Evolutionary conservation across 2,329 filamentous ascomycete genomes (phyloP).

Genomic region (Ophiostoma sp.): DNA sequence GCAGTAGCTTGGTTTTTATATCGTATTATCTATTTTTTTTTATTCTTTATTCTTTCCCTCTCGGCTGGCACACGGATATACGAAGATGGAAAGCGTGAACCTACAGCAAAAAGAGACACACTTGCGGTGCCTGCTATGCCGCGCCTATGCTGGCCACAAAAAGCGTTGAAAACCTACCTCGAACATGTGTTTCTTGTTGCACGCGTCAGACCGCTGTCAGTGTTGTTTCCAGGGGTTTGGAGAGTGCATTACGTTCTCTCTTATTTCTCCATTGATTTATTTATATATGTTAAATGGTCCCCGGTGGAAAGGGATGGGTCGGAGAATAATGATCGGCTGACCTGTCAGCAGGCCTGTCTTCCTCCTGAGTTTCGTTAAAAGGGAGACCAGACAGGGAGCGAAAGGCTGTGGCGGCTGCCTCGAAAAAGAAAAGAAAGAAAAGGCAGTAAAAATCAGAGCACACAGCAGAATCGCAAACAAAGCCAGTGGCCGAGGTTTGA

Average conservation of each 20-base stretch:
- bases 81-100: not conserved
- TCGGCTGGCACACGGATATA: constrained; percentile 1
- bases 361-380: not conserved
- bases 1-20: constrained; percentile 6
- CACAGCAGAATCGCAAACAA: not conserved
- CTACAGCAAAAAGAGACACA: not conserved
- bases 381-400: not conserved
- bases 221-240: not conserved
- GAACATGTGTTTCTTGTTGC: not conserved
- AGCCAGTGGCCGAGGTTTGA: constrained; percentile 9
- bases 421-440: not conserved
- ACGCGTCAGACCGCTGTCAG: not conserved
- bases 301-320: not conserved
- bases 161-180: not conserved
- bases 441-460: not conserved
- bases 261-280: not conserved
- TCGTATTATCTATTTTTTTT: constrained; percentile 12
- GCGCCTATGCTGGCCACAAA: too few species aligned
- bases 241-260: not conserved
- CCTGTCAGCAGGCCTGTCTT: not conserved
- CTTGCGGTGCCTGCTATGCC: not conserved
- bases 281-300: not conserved
- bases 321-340: constrained; percentile 13
- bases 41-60: not conserved
- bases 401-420: constrained; percentile 5